Base-by-base conservation (phyloP, 768 basidiomycete genomes). In the Chiua virens region DNA sequence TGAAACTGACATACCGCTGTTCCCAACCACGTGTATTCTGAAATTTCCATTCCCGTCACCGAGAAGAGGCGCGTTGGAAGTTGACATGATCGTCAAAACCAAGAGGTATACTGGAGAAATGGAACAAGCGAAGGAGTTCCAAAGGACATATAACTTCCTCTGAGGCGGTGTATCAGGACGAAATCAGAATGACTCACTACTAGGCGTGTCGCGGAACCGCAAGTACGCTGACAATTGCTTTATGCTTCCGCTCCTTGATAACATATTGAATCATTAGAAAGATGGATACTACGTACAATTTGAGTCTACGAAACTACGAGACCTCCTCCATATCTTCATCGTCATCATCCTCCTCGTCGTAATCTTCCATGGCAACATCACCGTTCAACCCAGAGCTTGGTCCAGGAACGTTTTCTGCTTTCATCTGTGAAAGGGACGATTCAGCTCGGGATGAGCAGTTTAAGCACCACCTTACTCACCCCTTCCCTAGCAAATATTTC, bases 251-350 rank as follows among this genome's bases (percentile, higher is more conserved):
- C n/a, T n/a, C n/a, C n/a, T n/a, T n/a, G n/a, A n/a, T n/a, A n/a
- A n/a, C n/a, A n/a, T n/a, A n/a, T n/a, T n/a, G n/a, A n/a, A n/a
- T n/a, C n/a, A n/a, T n/a, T n/a, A n/a, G n/a, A n/a, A n/a, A n/a
- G n/a, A n/a, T n/a, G n/a, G n/a, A n/a, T n/a, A n/a, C n/a, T n/a
- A n/a, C n/a, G n/a, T n/a, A n/a, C 25, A 25, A 25, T 25, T 8
- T 25, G 25, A 25, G 36, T 25, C 20, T 37, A 30, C n/a, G 3
- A 44, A 18, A 5, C 71, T 60, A 85, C 57, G 83, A 83, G 20
- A 87, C 77, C 58, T 87, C 85, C 63, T 88, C 87, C 85, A 88
- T 88, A 48, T 80, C 78, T 1, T 79, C 78, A 15, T n/a, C n/a
- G n/a, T 83, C 81, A 0, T 82, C 81, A 1, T 81, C 77, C 8